Evolutionary conservation across 1,139 yeast genomes (phyloP).

Genomic region (Sugiyamaella japonica): DNA sequence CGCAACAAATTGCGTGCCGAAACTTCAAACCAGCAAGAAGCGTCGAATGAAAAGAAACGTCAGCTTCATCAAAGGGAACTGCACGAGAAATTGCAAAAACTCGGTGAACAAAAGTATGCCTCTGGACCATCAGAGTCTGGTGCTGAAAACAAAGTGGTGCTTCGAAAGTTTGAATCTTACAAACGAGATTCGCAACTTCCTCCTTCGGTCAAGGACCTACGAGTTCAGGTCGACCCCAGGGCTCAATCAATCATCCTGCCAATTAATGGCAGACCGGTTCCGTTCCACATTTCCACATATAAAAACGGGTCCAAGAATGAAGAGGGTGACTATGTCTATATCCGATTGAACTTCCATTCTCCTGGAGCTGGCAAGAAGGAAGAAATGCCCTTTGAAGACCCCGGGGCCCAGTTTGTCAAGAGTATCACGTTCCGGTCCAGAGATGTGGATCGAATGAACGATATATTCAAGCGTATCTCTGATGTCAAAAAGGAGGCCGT

Average conservation of each 20-base stretch:
- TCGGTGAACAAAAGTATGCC: constrained; percentile 53
- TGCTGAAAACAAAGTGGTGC: constrained; percentile 68
- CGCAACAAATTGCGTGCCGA: constrained; percentile 83
- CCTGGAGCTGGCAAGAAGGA: constrained; percentile 79
- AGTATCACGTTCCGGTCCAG: constrained; percentile 86
- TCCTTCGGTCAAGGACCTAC: constrained; percentile 72
- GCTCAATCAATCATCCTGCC: constrained; percentile 89
- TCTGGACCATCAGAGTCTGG: constrained; percentile 48
- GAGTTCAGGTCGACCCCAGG: constrained; percentile 83
- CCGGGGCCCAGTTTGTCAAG: constrained; percentile 82
- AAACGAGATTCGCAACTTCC: constrained; percentile 93
- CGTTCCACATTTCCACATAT: constrained; percentile 92
- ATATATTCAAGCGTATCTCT: constrained; percentile 83
- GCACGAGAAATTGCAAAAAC: constrained; percentile 82
- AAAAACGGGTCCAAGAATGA: constrained; percentile 94
- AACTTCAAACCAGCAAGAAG: constrained; percentile 63
- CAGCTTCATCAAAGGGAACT: constrained; percentile 79
- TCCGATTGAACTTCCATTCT: constrained; percentile 88
- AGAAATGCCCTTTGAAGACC: constrained; percentile 90
- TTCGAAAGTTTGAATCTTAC: constrained; percentile 92
- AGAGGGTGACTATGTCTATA: constrained; percentile 91
- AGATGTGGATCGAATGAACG: constrained; percentile 89
- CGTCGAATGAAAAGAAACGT: constrained; percentile 77
- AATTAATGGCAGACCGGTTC: constrained; percentile 94
- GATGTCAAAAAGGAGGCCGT: constrained; percentile 91